Evolutionary conservation across 2,329 filamentous ascomycete genomes (phyloP), one percentile per base, ranked within the genome.

Genomic region (Fusarium falciforme): DNA sequence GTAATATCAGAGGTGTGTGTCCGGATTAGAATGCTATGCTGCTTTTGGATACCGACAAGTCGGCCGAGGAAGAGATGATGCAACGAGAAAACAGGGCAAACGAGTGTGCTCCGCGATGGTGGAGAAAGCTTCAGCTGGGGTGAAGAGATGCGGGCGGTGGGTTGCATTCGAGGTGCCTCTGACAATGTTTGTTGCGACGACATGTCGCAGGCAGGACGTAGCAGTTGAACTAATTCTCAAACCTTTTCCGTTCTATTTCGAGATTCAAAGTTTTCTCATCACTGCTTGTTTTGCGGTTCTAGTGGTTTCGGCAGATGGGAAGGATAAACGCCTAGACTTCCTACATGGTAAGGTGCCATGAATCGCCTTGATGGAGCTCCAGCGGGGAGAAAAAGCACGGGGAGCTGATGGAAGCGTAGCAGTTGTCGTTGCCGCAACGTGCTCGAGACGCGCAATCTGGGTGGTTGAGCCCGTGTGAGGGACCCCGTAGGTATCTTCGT

Each of bases 41-140:
- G 25, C 22, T 71, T 63, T 17, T 66, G 40, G 58, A 71, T 62
- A 71, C 68, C 68, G 66, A 68, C 27, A 27, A 40, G 61, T 68
- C 65, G 66, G 60, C 36, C 29, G 61, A 70, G 40, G 8, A 36
- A 29, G 14, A 35, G 14, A 57, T 25, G 47, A 38, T n/a, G 31
- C 9, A 42, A 11, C 55, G 27, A 54, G 20, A 35, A 42, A 38
- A 35, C 29, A 57, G 36, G 57, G 44, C 44, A 44, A 38, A 35
- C 16, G 49, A 44, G 20, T 42, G 29, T 31, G 29, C 38, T 33
- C 16, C 42, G 29, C 29, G 22, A 67, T 22, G 47, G 49, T 44
- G 61, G 52, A 31, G 44, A 52, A 62, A 38, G 25, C 31, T 42
- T 31, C 36, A 68, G 66, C 58, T 29, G 54, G 36, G 20, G 20